Evolutionary conservation across 73 alveolate genomes (phyloP), one percentile per base, ranked within the genome.

Genomic region (Loxodes magnus): DNA sequence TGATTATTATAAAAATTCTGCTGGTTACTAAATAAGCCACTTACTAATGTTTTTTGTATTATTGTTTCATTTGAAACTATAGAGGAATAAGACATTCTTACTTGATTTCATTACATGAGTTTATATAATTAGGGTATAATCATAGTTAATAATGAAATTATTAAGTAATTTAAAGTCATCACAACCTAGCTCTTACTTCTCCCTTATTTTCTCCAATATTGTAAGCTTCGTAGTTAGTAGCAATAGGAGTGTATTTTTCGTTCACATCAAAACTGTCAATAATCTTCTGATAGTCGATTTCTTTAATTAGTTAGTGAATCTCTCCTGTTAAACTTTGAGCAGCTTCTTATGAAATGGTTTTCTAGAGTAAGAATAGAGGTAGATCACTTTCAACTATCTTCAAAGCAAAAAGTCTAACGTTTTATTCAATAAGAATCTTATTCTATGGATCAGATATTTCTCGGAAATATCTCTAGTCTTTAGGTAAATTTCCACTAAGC

Each of bases 201-300:
- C 79, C 79, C 39, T 24, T 34, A 21, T 65, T 25, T 0, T 60
- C 58, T 30, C 43, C 36, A 15, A 48, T 30, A 26, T 65, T 65
- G 44, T 65, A 65, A 20, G 48, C 44, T 12, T 46, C 79, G 43
- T 56, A 65, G 27, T 65, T 54, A 15, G 38, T 31, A 22, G 72
- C 72, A 65, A 65, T 65, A 26, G 79, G 79, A 23, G 79, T 59
- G 35, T 59, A 57, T n/a, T 65, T 69, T 14, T 28, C 51, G 23
- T 69, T 63, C 2, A 65, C 68, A 65, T 59, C 57, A 34, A 65
- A 22, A 22, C 58, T 28, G 22, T 65, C 60, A 55, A 65, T 48
- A 5, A 59, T 12, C 35, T 65, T 58, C 23, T 14, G 12, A 38
- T 62, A 37, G 24, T 53, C 24, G 12, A 65, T 27, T 7, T 54